phyloP scores from a whole-genome alignment of 2,329 filamentous ascomycete genomes.

The Aaosphaeria arxii region DNA sequence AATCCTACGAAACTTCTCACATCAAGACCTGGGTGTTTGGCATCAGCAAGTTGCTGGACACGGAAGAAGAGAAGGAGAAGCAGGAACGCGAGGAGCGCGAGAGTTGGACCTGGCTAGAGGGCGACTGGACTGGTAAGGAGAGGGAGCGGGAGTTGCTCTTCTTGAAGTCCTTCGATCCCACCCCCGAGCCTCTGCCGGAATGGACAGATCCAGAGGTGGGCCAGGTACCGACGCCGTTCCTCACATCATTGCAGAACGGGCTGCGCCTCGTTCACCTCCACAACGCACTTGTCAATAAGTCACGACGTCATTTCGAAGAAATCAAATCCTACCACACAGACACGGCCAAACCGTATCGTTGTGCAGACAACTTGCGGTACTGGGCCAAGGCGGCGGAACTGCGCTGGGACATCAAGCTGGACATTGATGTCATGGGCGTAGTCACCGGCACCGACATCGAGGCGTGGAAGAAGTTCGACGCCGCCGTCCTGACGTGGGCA shows the following conservation, averaged over 20 bases:
- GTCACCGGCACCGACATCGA: slow-evolving; percentile 70
- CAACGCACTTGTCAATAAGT: slow-evolving; percentile 83
- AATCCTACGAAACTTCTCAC: slow-evolving; percentile 69
- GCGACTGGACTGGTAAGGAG: slow-evolving; percentile 71
- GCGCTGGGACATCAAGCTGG: slow-evolving; percentile 82
- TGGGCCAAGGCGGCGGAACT: slow-evolving; percentile 96
- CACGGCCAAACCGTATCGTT: slow-evolving; percentile 89
- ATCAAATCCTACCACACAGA: slow-evolving; percentile 91
- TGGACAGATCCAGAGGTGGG: slow-evolving; percentile 61
- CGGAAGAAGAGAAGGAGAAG: slow-evolving; percentile 75
- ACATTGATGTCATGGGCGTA: slow-evolving; percentile 80
- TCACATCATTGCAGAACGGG: slow-evolving; percentile 72
- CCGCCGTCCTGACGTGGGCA: slow-evolving; percentile 80
- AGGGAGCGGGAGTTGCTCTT: slow-evolving; percentile 79
- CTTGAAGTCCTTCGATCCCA: slow-evolving; percentile 68
- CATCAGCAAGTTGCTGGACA: slow-evolving; percentile 71
- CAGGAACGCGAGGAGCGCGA: slow-evolving; percentile 69
- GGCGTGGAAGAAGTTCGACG: slow-evolving; percentile 79
- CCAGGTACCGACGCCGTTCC: slow-evolving; percentile 67
- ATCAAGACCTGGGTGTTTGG: slow-evolving; percentile 78
- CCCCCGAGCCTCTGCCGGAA: slow-evolving; percentile 58
- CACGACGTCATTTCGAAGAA: slow-evolving; percentile 79
- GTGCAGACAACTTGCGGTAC: slow-evolving; percentile 88
- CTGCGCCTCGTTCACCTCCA: slow-evolving; percentile 81
- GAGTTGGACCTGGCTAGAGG: slow-evolving; percentile 75